Evolutionary conservation across 2,329 filamentous ascomycete genomes (phyloP).

Genomic region (Beauveria medogensis): DNA sequence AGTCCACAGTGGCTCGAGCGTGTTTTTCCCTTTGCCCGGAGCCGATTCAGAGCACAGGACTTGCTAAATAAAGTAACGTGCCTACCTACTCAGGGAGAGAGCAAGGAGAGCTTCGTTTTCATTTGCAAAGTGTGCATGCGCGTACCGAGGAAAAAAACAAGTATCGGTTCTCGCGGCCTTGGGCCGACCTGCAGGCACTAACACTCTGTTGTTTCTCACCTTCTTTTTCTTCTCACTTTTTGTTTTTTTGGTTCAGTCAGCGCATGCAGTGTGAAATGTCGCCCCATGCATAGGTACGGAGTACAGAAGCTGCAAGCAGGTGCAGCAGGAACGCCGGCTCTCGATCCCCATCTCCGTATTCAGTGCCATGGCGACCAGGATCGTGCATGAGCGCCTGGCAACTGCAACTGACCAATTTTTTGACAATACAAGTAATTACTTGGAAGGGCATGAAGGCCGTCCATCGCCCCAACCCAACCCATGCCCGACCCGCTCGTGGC

Average conservation of each 20-base stretch:
- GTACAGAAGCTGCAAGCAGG: not conserved
- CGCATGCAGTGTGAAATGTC: constrained; percentile 2
- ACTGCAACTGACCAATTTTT: not conserved
- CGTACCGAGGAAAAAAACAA: too few species aligned
- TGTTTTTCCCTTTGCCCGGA: too few species aligned
- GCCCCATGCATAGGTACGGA: not conserved
- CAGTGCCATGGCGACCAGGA: not conserved
- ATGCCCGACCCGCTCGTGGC: not conserved
- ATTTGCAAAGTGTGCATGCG: too few species aligned
- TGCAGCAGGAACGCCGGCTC: not conserved
- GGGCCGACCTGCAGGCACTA: not conserved
- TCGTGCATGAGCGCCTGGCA: not conserved
- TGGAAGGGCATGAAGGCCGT: not conserved
- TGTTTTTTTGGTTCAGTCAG: too few species aligned
- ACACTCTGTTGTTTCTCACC: too few species aligned
- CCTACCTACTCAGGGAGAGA: too few species aligned
- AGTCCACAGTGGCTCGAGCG: too few species aligned
- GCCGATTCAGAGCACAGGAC: too few species aligned
- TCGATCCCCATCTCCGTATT: constrained; percentile 4
- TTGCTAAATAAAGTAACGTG: too few species aligned
- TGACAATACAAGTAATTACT: not conserved
- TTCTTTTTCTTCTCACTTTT: too few species aligned
- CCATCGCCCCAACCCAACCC: not conserved
- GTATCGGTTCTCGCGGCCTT: not conserved
- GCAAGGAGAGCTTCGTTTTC: too few species aligned